A percentile compares a stretch with the other conserved stretches of the same genome.
Conservation (phyloP, 139 green algal genomes). For the Spirogloea muscicola region DNA sequence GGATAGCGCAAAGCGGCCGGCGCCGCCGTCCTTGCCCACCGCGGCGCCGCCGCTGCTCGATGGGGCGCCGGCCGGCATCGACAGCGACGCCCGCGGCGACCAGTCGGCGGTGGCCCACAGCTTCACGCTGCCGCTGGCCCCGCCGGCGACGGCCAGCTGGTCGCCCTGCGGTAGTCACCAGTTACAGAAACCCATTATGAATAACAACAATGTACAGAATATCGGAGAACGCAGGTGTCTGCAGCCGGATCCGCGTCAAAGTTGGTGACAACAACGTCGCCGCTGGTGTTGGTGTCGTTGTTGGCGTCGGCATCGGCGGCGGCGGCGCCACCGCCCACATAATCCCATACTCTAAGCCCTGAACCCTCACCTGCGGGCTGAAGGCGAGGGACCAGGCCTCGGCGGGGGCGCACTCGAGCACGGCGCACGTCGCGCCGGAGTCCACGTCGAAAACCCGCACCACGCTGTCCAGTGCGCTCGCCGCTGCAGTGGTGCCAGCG, state of each 20-base stretch:
- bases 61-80: no score
- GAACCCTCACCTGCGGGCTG: constrained; percentile 51
- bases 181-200: not conserved
- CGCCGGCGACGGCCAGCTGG: constrained; percentile 28
- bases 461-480: constrained; percentile 73
- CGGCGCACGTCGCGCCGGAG: constrained; percentile 47
- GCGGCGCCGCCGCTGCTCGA: no score
- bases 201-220: no score
- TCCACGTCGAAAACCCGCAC: constrained; percentile 71
- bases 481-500: constrained; percentile 64
- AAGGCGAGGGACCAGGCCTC: constrained; percentile 82
- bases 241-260: no score
- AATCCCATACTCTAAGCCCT: no score
- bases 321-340: no score
- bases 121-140: constrained; percentile 24
- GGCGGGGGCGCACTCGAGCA: constrained; percentile 72
- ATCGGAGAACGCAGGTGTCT: not conserved
- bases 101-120: constrained; percentile 31
- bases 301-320: no score
- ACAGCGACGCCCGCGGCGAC: constrained; percentile 10
- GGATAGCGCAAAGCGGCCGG: constrained; percentile 36
- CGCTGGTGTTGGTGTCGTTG: no score
- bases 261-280: no score
- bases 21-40: not conserved
- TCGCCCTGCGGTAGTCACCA: constrained; percentile 9